Evolutionary conservation across 306 rosid species (phyloP), one percentile per base, ranked within the genome.

Genomic region (Medicago lupulina): DNA sequence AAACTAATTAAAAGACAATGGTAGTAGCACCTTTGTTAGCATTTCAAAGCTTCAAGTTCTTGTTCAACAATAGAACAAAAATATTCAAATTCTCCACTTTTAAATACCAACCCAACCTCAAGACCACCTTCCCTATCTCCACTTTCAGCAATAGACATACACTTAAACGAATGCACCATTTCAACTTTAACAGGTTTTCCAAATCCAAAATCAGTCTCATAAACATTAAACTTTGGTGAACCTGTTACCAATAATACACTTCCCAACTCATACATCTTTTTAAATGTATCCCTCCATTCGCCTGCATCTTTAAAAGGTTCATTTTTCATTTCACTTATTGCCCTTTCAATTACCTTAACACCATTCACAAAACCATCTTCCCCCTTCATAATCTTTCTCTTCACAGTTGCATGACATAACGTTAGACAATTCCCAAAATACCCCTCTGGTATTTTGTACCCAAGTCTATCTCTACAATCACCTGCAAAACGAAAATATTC

Each of bases 401-500:
- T 73, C 0, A 81, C 43, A 4, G 25, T 9, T 18, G 85, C 81
- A 13, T 70, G 25, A 31, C 75, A 54, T 3, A 16, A 7, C 3
- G 81, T 58, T 63, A 84, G 3, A 75, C 87, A 84, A 19, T 84
- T 84, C 2, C 85, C 87, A 12, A 84, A 84, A 65, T 84, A 84
- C 1, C 77, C 79, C 10, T 18, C 54, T 8, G 77, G 81, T 13
- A 84, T 18, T 5, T 57, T 46, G 53, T 57, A 49, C 41, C 60
- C 83, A 11, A 84, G 76, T 0, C 68, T 75, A 4, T 63, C 81
- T 78, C 85, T 81, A 8, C 85, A 84, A 54, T 84, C 87, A n/a
- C 80, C 87, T 11, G 83, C 40, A 5, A 81, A 81, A 41, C 67
- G 64, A 53, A 81, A 81, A 12, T 70, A 67, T 81, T 77, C 3